A percentile compares a stretch with the other conserved stretches of the same genome.
phyloP scores from a whole-genome alignment of 192 early-diverging fungal genomes.

The Coemansia sp. region DNA sequence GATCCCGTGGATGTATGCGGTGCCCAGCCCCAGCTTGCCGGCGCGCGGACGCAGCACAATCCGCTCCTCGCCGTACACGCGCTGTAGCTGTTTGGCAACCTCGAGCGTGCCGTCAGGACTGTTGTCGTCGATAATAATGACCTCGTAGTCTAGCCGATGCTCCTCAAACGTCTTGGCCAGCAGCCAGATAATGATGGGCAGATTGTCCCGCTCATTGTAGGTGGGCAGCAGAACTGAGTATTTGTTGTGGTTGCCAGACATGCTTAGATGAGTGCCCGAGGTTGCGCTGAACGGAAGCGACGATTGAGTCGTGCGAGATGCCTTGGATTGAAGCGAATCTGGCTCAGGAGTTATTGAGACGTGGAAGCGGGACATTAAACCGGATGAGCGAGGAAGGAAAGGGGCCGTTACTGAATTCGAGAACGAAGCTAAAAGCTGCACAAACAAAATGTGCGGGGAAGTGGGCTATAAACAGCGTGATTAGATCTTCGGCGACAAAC shows the following conservation, averaged over 20 bases:
- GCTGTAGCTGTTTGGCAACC: slow-evolving; percentile 84
- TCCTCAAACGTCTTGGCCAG: slow-evolving; percentile 83
- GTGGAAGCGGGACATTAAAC: slow-evolving; percentile 48
- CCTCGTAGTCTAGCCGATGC: slow-evolving; percentile 85
- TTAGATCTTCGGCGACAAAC: no score
- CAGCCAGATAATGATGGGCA: slow-evolving; percentile 93
- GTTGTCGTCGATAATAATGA: slow-evolving; percentile 94
- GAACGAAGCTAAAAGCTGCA: background rate
- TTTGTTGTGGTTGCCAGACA: slow-evolving; percentile 49
- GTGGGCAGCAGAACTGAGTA: slow-evolving; percentile 97
- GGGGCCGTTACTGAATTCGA: background rate
- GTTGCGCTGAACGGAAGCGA: slow-evolving; percentile 21
- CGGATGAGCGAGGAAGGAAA: background rate
- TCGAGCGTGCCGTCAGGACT: slow-evolving; percentile 95
- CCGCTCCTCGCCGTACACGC: slow-evolving; percentile 76
- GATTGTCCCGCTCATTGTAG: slow-evolving; percentile 96
- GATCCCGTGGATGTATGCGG: slow-evolving; percentile 93
- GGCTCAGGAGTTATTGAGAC: slow-evolving; percentile 49
- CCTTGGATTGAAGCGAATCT: slow-evolving; percentile 33
- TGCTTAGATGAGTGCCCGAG: slow-evolving; percentile 14
- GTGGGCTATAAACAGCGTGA: background rate
- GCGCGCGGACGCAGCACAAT: slow-evolving; percentile 92
- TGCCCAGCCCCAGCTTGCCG: slow-evolving; percentile 94
- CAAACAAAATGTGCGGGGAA: background rate
- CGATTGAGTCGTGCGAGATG: slow-evolving; percentile 15